Percentiles rank a stretch among this genome's conserved stretches.
Evolutionary conservation across 257 asterid genomes (phyloP).

Genomic region (Solanum chilense): DNA sequence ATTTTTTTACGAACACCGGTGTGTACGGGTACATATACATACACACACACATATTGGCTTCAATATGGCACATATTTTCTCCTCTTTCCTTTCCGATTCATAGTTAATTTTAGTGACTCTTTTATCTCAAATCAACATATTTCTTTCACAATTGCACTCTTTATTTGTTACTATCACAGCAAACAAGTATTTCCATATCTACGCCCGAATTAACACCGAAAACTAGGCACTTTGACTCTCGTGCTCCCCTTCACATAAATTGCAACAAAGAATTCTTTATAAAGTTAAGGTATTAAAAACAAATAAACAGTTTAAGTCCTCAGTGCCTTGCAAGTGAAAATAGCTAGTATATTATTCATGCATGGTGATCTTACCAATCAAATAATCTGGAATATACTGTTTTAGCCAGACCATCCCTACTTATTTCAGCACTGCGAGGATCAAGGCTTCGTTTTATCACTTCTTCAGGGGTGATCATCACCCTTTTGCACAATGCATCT

Average conservation of each 20-base stretch:
- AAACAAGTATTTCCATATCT: background rate
- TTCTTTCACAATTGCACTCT: background rate
- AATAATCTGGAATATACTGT: constrained; percentile 84
- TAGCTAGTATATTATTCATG: background rate
- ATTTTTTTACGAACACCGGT: background rate
- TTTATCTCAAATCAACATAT: background rate
- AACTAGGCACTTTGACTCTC: background rate
- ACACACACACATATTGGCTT: background rate
- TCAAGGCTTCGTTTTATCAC: constrained; percentile 95
- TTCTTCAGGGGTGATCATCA: constrained; percentile 98
- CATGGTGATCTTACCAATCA: constrained; percentile 55
- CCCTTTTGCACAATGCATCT: constrained; percentile 96
- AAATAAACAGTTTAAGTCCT: background rate
- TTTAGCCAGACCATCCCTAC: constrained; percentile 97
- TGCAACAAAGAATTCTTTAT: background rate
- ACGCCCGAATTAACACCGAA: background rate
- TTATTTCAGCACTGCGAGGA: constrained; percentile 81
- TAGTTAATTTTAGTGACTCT: background rate
- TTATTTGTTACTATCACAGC: background rate
- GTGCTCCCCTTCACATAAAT: background rate
- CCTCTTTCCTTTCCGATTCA: background rate
- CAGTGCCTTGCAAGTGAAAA: background rate
- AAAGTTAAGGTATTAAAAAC: background rate
- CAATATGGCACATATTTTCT: background rate
- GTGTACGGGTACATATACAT: background rate